These are phyloP conservation scores for Aureoboletus auriporus DNA, from an alignment of 768 basidiomycete genomes.

Conservation along the genomic window DNA sequence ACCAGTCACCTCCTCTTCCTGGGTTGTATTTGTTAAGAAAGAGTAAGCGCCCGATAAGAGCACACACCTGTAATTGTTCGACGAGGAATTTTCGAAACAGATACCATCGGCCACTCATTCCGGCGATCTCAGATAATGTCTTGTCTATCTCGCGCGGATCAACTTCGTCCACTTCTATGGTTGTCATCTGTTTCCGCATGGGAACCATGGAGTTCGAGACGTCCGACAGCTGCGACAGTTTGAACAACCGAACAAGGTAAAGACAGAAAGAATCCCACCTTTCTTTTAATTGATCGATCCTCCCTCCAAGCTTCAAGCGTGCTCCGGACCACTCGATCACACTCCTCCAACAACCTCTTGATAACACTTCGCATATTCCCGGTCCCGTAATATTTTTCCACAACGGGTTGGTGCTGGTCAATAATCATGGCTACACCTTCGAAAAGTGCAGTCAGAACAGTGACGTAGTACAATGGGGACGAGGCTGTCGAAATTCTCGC, in stretches of 20 bases:
- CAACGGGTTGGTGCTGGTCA: conserved; percentile 95
- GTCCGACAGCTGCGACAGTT: conserved; percentile 42
- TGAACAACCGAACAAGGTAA: not conserved
- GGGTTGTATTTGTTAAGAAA: conserved; percentile 1
- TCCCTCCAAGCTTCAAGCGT: conserved; percentile 88
- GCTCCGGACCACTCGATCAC: conserved; percentile 75
- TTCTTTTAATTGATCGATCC: conserved; percentile 78
- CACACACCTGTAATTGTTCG: conserved; percentile 61
- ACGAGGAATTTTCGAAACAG: conserved; percentile 85
- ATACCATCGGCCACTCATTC: conserved; percentile 90
- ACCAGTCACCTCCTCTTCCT: conserved; percentile 15
- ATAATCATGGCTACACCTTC: conserved; percentile 95
- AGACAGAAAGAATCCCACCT: conserved; percentile 40
- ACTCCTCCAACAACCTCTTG: conserved; percentile 72
- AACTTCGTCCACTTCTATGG: conserved; percentile 48
- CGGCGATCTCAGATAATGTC: conserved; percentile 80
- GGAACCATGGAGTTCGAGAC: conserved; percentile 37
- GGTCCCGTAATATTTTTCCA: conserved; percentile 94
- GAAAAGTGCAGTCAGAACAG: conserved; percentile 85
- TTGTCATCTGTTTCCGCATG: conserved; percentile 29
- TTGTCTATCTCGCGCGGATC: conserved; percentile 93
- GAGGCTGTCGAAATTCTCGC: conserved; percentile 54
- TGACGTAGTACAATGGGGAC: conserved; percentile 88
- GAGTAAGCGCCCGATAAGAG: not conserved
- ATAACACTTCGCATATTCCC: conserved; percentile 86